Base-by-base conservation (phyloP, 495 filamentous ascomycete genomes). In the Sabuloglossum arenarium region DNA sequence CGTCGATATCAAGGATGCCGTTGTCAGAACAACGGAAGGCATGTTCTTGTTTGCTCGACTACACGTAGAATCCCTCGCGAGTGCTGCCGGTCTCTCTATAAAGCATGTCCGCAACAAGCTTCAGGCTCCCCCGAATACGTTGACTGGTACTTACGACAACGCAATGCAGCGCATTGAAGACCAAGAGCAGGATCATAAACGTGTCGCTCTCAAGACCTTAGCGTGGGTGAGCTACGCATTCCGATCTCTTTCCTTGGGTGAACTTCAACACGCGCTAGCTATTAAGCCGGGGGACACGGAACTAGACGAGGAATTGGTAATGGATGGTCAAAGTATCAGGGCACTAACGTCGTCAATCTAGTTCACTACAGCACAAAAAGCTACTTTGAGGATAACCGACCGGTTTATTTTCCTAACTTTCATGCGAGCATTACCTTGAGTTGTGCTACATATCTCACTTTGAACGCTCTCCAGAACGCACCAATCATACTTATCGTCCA, bases 281-380 rank as follows among this genome's bases (percentile, higher is more conserved):
- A 64, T 75, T 0, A 61, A 72, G 42, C 3, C 37, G 0, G 64
- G 56, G 10, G 53, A 62, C 0, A 0, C 51, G 0, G 58, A 65
- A 0, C 59, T 79, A 5, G 68, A 77, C 34, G n/a, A 60, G 19
- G 67, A 71, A 0, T 66, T 69, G 27, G 16, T 78, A 0, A 54
- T 66, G 1, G 55, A 67, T 0, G 51, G 69, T 9, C 64, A 70
- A 24, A 59, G 70, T 24, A 59, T 79, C 23, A 70, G 27, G 65
- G 69, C n/a, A 78, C 67, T 56, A 34, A 61, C 8, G 64, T 73
- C 30, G 64, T 79, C 37, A 71, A 72, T n/a, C 63, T 80, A 8
- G 70, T 78, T 11, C 78, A 79, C 61, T 76, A 74, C 56, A 78
- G 76, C 1, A 65, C 74, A 0, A 69, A 78, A 56, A 68, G 71